Evolutionary conservation across 2,329 filamentous ascomycete genomes (phyloP).

Genomic region (Fusarium tjaetaba): DNA sequence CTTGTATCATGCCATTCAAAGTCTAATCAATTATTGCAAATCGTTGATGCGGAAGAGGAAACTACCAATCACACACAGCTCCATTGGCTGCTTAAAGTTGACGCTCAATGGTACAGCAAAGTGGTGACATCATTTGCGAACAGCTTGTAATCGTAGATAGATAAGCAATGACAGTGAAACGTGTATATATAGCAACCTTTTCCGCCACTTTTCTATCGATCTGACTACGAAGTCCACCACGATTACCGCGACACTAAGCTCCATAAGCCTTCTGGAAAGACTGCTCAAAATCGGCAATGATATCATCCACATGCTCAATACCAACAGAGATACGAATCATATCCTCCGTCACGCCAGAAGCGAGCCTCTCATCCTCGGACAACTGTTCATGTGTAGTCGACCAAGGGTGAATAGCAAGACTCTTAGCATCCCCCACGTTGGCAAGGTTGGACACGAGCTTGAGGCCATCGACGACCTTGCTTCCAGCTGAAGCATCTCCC

Average conservation of each 20-base stretch:
- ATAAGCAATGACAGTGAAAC: too few species aligned
- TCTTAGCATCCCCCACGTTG: conserved; percentile 96
- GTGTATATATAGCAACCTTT: background rate
- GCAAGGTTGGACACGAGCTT: conserved; percentile 96
- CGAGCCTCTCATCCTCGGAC: conserved; percentile 81
- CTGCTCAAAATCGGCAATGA: conserved; percentile 94
- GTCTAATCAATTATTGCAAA: fast-evolving
- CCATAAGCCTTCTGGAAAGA: conserved; percentile 67
- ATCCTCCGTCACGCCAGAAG: conserved; percentile 87
- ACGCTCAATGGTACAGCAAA: too few species aligned
- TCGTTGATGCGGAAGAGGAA: background rate
- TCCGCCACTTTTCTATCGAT: background rate
- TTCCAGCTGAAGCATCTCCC: conserved; percentile 79
- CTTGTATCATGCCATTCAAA: background rate
- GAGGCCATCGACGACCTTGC: conserved; percentile 90
- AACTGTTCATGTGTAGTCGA: conserved; percentile 95
- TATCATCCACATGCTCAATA: conserved; percentile 96
- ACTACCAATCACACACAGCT: too few species aligned
- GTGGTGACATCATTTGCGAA: too few species aligned
- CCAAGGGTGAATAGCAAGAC: conserved; percentile 94
- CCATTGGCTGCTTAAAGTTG: too few species aligned
- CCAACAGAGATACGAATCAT: conserved; percentile 95
- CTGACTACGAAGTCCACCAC: background rate
- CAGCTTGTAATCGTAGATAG: too few species aligned
- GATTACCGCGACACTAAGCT: background rate